Percentiles rank a stretch among this genome's conserved stretches.
Evolutionary conservation across 495 filamentous ascomycete species (phyloP).

Genomic region (Aspergillus funiculosus): DNA sequence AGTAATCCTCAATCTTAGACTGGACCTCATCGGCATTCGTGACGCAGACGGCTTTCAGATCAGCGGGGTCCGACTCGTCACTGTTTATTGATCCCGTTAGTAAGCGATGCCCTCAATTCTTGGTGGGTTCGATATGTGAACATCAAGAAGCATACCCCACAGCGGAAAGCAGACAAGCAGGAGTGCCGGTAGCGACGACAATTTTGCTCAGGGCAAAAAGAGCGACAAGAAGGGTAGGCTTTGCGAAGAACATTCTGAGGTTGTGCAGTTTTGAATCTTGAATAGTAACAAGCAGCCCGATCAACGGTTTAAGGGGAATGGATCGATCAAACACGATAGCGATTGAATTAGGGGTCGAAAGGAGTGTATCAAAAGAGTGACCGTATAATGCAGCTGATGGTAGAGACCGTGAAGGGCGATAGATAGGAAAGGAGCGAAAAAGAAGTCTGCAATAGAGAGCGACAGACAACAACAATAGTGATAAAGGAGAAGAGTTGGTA

Average conservation of each 20-base stretch:
- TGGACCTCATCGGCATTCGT: conserved; percentile 26
- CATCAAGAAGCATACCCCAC: conserved; percentile 28
- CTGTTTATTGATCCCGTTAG: conserved; percentile 21
- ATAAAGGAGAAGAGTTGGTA: conserved; percentile 9
- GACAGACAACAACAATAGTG: conserved; percentile 9
- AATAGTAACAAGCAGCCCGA: background rate
- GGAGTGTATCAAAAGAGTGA: conserved; percentile 26
- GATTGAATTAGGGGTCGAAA: conserved; percentile 10
- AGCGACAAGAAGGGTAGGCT: conserved; percentile 30
- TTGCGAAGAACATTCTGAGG: conserved; percentile 35
- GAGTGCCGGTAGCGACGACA: conserved; percentile 24
- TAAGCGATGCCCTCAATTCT: background rate
- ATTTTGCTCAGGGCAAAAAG: conserved; percentile 34
- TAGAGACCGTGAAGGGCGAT: conserved; percentile 17
- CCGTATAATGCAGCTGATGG: conserved; percentile 5
- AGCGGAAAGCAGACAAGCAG: conserved; percentile 34
- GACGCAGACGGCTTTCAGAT: conserved; percentile 30
- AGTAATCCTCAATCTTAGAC: conserved; percentile 25
- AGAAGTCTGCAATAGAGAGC: conserved; percentile 19
- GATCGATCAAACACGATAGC: conserved; percentile 13
- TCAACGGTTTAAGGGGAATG: conserved; percentile 9
- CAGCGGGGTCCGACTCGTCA: conserved; percentile 24
- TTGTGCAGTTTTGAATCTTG: too few relatives aligned
- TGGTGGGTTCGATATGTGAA: background rate
- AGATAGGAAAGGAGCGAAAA: conserved; percentile 24